Percentiles rank a stretch among this genome's conserved stretches.
These are phyloP conservation scores for Paxillus ammoniavirescens DNA, from an alignment of 768 basidiomycete genomes.

Conservation along the genomic window DNA sequence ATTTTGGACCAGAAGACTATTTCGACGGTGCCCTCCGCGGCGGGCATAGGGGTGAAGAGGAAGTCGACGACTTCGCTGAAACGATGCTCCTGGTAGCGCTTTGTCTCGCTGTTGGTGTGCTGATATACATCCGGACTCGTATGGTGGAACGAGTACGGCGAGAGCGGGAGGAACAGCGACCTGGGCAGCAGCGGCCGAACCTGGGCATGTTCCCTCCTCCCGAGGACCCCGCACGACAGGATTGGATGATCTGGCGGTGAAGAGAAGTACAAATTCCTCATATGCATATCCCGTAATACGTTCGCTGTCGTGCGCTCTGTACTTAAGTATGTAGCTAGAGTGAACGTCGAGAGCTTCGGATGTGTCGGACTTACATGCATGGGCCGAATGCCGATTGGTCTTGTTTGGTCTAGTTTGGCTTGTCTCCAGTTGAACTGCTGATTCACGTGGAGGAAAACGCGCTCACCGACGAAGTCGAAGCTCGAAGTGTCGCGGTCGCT, in stretches of 20 bases:
- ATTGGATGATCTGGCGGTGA: slow-evolving; percentile 58
- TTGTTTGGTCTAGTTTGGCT: slow-evolving; percentile 28
- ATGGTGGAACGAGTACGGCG: slow-evolving; percentile 71
- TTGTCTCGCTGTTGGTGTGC: slow-evolving; percentile 67
- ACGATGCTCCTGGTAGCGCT: slow-evolving; percentile 76
- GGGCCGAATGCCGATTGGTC: neutral
- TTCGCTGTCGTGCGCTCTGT: neutral
- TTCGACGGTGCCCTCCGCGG: slow-evolving; percentile 67
- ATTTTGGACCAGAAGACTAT: slow-evolving; percentile 82
- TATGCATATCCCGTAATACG: slow-evolving; percentile 5
- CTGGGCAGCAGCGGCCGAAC: slow-evolving; percentile 30
- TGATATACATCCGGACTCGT: slow-evolving; percentile 78
- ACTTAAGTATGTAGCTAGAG: neutral
- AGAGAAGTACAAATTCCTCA: neutral
- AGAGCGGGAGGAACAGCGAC: slow-evolving; percentile 51
- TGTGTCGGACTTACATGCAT: neutral
- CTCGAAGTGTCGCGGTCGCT: neutral
- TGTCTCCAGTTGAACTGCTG: neutral
- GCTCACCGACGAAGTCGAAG: neutral
- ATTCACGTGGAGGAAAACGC: slow-evolving; percentile 1
- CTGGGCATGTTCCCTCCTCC: slow-evolving; percentile 58
- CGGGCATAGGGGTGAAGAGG: slow-evolving; percentile 60
- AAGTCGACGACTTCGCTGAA: slow-evolving; percentile 70
- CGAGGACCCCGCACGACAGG: slow-evolving; percentile 61
- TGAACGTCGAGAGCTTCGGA: neutral